phyloP scores from a whole-genome alignment of 2,329 filamentous ascomycete species.

The Zalaria sp. region DNA sequence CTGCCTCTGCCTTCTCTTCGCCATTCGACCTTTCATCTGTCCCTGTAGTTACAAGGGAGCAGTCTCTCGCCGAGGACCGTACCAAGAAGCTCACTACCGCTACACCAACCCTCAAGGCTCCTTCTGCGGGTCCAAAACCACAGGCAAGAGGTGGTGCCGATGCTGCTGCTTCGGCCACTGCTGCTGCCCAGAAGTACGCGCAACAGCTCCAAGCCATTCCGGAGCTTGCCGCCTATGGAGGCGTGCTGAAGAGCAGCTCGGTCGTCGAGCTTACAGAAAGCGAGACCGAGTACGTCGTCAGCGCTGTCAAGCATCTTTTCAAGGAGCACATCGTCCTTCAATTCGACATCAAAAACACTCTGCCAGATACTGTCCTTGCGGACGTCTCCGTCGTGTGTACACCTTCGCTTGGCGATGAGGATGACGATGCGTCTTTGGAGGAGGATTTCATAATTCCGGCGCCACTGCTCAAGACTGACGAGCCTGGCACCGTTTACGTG shows the following conservation, averaged over 20 bases:
- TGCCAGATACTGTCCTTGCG: conserved; percentile 79
- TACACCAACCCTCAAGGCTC: conserved; percentile 86
- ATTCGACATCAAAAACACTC: conserved; percentile 95
- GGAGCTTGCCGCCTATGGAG: conserved; percentile 80
- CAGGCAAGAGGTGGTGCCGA: conserved; percentile 60
- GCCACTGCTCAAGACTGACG: conserved; percentile 66
- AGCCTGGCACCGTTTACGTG: conserved; percentile 87
- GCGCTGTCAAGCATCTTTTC: conserved; percentile 91
- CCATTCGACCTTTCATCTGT: conserved; percentile 88
- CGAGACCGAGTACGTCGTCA: conserved; percentile 94
- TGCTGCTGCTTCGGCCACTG: conserved; percentile 56
- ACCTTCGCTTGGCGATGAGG: conserved; percentile 71
- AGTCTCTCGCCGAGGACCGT: conserved; percentile 89
- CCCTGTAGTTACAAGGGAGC: conserved; percentile 85
- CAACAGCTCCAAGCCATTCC: conserved; percentile 79
- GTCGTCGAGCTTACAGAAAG: conserved; percentile 86
- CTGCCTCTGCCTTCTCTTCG: conserved; percentile 67
- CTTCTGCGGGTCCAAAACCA: conserved; percentile 66
- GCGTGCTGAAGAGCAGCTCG: conserved; percentile 78
- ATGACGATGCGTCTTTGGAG: conserved; percentile 52
- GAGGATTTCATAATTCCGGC: conserved; percentile 92
- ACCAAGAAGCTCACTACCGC: conserved; percentile 94
- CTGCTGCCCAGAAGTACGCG: conserved; percentile 75
- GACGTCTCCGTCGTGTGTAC: conserved; percentile 74
- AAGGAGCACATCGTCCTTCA: conserved; percentile 93